phyloP scores from a whole-genome alignment of 805 yeast species.

The Ogataea corticis region DNA sequence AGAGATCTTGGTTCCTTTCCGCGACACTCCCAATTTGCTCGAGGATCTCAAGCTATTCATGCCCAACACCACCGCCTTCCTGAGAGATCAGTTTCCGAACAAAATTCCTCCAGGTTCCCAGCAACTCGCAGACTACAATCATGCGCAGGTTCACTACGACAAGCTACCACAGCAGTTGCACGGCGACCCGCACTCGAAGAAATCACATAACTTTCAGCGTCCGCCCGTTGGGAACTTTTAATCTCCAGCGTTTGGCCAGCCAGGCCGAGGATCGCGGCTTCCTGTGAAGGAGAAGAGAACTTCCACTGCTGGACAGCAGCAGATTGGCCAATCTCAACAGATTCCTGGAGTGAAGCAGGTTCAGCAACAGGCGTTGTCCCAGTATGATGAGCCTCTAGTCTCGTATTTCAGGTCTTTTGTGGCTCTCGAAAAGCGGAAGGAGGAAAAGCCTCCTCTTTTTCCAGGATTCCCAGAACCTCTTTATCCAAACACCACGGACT shows the following conservation, averaged over 20 bases:
- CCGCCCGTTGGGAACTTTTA: slow-evolving; percentile 92
- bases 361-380: slow-evolving; percentile 17
- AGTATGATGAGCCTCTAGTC: slow-evolving; percentile 46
- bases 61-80: slow-evolving; percentile 63
- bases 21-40: slow-evolving; percentile 89
- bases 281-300: slow-evolving; percentile 31
- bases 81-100: slow-evolving; percentile 32
- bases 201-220: slow-evolving; percentile 47
- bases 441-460: slow-evolving; percentile 65
- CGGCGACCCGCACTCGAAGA: slow-evolving; percentile 20
- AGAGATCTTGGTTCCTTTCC: slow-evolving; percentile 85
- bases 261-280: slow-evolving; percentile 19
- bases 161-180: slow-evolving; percentile 13
- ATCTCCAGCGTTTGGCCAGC: slow-evolving; percentile 50
- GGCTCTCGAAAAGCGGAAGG: slow-evolving; percentile 26
- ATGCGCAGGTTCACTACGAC: slow-evolving; percentile 22
- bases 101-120: slow-evolving; percentile 12
- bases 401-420: slow-evolving; percentile 45
- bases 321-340: slow-evolving; percentile 20
- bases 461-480: slow-evolving; percentile 88
- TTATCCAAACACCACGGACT: slow-evolving; percentile 52
- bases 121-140: slow-evolving; percentile 22
- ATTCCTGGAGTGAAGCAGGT: slow-evolving; percentile 20
- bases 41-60: slow-evolving; percentile 94
- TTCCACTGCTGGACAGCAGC: slow-evolving; percentile 22